A percentile compares a stretch with the other conserved stretches of the same genome.
Conservation (phyloP, 495 filamentous ascomycete species). For the Geoglossum glabrum region DNA sequence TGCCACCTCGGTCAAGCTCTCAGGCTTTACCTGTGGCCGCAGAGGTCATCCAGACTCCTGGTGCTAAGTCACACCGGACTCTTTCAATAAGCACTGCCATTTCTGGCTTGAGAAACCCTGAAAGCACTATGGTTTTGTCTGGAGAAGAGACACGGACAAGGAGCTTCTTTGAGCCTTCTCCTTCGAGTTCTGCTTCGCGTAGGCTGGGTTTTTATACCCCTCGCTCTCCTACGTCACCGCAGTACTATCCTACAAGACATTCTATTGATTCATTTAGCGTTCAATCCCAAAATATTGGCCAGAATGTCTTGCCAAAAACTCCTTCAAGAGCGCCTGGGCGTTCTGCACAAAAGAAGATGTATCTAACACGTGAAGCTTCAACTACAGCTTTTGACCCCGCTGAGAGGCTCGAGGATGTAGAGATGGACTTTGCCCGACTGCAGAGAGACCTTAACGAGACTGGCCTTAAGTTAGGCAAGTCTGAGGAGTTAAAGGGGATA, state of each 20-base stretch:
- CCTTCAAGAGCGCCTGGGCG: constrained; percentile 11
- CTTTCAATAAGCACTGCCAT: neutral
- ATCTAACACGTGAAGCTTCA: constrained; percentile 55
- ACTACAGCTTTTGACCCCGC: constrained; percentile 47
- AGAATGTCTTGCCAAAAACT: constrained; percentile 6
- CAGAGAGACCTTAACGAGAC: constrained; percentile 40
- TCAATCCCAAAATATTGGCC: neutral
- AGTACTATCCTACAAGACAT: neutral
- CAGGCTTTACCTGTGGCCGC: constrained; percentile 3
- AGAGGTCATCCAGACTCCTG: neutral
- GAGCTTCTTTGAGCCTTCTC: neutral
- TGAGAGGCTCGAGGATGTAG: constrained; percentile 41
- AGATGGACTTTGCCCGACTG: constrained; percentile 37
- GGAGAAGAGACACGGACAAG: neutral
- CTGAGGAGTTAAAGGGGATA: constrained; percentile 48
- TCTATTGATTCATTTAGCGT: constrained; percentile 2
- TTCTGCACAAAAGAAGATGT: constrained; percentile 22
- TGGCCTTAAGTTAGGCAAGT: constrained; percentile 34
- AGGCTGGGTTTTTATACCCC: neutral
- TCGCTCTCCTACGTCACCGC: neutral
- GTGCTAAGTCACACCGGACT: neutral
- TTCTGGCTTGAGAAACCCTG: neutral
- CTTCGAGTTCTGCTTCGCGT: neutral
- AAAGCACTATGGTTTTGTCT: neutral
- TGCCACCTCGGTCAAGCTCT: neutral